phyloP scores from a whole-genome alignment of 2,329 filamentous ascomycete species.

The Karstenula rhodostoma region DNA sequence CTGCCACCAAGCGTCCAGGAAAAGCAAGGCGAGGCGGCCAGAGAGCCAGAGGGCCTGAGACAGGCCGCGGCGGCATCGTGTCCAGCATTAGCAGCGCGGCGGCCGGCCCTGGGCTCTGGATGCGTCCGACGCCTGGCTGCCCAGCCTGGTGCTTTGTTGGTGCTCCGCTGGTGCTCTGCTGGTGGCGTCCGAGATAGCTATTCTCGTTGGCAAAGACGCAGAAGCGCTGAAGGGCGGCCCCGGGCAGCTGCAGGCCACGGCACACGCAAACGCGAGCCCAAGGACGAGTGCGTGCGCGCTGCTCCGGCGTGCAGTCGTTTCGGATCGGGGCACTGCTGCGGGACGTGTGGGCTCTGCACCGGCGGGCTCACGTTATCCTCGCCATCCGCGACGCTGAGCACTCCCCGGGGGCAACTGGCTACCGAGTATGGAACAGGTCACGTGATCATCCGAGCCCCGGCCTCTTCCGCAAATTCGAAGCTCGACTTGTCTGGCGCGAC shows the following conservation, averaged over 20 bases:
- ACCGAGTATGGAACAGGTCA: background rate
- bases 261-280: background rate
- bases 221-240: too few species aligned
- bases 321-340: background rate
- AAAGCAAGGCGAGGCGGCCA: background rate
- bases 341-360: too few species aligned
- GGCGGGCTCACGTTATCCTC: background rate
- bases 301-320: background rate
- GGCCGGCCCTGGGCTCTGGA: background rate
- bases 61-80: background rate
- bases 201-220: background rate
- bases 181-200: background rate
- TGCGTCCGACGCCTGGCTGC: background rate
- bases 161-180: conserved; percentile 5
- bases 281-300: background rate
- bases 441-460: background rate
- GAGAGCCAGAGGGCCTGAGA: background rate
- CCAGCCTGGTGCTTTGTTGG: conserved; percentile 3
- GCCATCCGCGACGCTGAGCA: background rate
- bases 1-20: background rate
- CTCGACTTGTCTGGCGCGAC: conserved; percentile 2
- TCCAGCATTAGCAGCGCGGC: background rate
- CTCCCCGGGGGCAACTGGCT: background rate
- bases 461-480: background rate
- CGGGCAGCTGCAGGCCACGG: too few species aligned